phyloP scores from a whole-genome alignment of 805 yeast species.

The Suhomyces emberorum region DNA sequence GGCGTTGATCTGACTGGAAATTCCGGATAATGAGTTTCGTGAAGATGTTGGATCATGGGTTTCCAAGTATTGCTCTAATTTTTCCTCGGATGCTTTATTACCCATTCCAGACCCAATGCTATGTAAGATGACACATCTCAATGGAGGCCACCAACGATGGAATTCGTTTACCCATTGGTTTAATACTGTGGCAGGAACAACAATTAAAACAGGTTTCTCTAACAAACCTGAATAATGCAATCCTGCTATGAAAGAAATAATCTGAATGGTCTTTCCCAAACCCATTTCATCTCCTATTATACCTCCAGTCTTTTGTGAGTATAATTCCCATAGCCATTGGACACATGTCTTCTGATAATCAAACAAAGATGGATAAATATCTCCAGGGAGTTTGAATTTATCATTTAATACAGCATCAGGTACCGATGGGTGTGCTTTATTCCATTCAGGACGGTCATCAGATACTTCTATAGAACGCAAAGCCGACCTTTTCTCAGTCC shows the following conservation, averaged over 20 bases:
- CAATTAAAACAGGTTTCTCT: slow-evolving; percentile 76
- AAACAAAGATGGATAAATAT: slow-evolving; percentile 78
- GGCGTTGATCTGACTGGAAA: slow-evolving; percentile 38
- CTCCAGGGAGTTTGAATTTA: slow-evolving; percentile 81
- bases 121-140: slow-evolving; percentile 81
- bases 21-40: slow-evolving; percentile 21
- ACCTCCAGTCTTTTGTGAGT: slow-evolving; percentile 87
- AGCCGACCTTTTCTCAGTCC: slow-evolving; percentile 55
- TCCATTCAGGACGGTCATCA: slow-evolving; percentile 53
- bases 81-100: slow-evolving; percentile 33
- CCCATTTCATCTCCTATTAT: slow-evolving; percentile 99
- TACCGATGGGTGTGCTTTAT: slow-evolving; percentile 69
- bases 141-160: slow-evolving; percentile 97
- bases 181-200: slow-evolving; percentile 95
- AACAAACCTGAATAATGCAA: slow-evolving; percentile 77
- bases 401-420: slow-evolving; percentile 74
- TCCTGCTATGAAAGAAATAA: slow-evolving; percentile 87
- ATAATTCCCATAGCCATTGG: slow-evolving; percentile 96
- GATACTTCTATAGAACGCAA: slow-evolving; percentile 27
- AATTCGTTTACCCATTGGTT: slow-evolving; percentile 97
- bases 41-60: slow-evolving; percentile 37
- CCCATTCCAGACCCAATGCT: slow-evolving; percentile 89
- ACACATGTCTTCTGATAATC: slow-evolving; percentile 96
- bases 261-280: slow-evolving; percentile 90
- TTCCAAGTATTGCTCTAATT: slow-evolving; percentile 50